Conservation (phyloP, 768 basidiomycete species). For the Melanogaster broomeanus region DNA sequence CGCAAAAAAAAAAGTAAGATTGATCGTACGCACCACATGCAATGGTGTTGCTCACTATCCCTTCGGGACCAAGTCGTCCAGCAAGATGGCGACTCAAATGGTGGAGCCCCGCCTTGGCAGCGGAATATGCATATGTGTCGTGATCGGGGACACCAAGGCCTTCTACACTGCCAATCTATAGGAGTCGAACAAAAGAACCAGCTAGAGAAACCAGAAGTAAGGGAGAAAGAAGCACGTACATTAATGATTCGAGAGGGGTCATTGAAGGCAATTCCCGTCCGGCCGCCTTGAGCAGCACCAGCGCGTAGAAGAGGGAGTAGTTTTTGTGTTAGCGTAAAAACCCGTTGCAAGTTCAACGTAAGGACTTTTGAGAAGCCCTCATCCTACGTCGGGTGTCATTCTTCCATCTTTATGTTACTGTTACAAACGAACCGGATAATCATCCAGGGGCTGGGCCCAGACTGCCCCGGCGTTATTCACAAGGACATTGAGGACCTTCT, state of each 20-base stretch:
- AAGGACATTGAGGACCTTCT: conserved; percentile 55
- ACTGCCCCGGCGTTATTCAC: conserved; percentile 69
- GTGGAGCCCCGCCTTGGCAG: conserved; percentile 63
- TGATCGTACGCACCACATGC: conserved; percentile 55
- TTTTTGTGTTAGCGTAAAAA: conserved; percentile 65
- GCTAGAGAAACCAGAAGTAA: not conserved
- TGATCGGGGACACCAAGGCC: conserved; percentile 51
- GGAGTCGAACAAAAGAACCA: not conserved
- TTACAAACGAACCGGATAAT: conserved; percentile 41
- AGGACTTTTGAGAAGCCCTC: conserved; percentile 61
- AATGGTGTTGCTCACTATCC: conserved; percentile 63
- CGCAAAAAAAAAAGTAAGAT: not conserved
- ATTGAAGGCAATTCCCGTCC: conserved; percentile 34
- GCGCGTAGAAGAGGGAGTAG: conserved; percentile 56
- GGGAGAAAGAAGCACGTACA: conserved; percentile 32
- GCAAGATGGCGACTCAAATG: conserved; percentile 62
- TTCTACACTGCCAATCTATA: conserved; percentile 64
- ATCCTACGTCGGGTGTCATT: conserved; percentile 37
- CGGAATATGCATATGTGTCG: conserved; percentile 67
- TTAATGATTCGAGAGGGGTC: conserved; percentile 65
- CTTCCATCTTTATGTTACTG: conserved; percentile 5
- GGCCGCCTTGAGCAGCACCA: conserved; percentile 42
- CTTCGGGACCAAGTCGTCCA: conserved; percentile 53
- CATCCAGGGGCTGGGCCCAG: conserved; percentile 50
- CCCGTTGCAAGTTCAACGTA: conserved; percentile 61